Conservation (phyloP, 192 early-diverging fungal species). For the Anaeromyces robustus region DNA sequence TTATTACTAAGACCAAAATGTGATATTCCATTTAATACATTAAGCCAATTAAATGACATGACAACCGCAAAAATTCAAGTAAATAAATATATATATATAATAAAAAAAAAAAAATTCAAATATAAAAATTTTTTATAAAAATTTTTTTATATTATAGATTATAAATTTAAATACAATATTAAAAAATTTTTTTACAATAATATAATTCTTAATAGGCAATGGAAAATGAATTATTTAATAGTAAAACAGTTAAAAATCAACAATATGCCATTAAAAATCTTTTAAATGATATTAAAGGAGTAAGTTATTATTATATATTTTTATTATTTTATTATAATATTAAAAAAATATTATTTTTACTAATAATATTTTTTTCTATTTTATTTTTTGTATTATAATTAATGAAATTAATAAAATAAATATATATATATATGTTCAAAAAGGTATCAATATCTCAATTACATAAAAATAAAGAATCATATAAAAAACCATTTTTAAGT, state of each 20-base stretch:
- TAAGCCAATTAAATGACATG: neutral
- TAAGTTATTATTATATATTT: neutral
- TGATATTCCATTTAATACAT: neutral
- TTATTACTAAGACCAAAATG: neutral
- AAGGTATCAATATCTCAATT: neutral
- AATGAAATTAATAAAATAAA: too few species aligned
- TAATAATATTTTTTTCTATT: too few species aligned
- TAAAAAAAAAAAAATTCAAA: too few species aligned
- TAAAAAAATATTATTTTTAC: too few species aligned
- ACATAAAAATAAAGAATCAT: neutral
- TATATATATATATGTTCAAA: too few species aligned
- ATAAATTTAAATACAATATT: neutral
- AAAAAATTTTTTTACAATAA: neutral
- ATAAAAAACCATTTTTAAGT: neutral
- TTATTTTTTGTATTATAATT: too few species aligned
- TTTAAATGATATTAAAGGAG: neutral
- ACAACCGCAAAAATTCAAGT: neutral
- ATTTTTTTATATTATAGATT: too few species aligned
- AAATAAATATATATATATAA: neutral
- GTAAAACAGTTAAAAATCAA: neutral
- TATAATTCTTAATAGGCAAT: too few species aligned
- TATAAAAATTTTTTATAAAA: too few species aligned
- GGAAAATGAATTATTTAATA: neutral
- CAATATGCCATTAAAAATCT: neutral
- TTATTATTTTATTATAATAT: too few species aligned